Base-by-base conservation (phyloP, 768 basidiomycete genomes). In the Trametes cubensis region DNA sequence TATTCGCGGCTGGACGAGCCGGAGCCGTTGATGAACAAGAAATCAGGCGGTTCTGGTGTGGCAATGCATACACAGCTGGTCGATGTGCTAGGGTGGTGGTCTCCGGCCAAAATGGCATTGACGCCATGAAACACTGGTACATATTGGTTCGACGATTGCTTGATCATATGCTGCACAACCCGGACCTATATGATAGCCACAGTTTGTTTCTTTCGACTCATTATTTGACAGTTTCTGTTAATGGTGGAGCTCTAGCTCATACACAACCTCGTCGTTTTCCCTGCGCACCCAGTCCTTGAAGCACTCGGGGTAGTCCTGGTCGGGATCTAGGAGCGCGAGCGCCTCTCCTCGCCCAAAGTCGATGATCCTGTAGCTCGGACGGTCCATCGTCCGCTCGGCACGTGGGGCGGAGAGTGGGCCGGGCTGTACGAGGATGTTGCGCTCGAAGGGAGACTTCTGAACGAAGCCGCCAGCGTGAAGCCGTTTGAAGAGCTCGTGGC, bases 321-420 rank as follows among this genome's bases (percentile, higher is more conserved):
- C 50, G 18, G 18, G n/a, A 39, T 46, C n/a, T 23, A 48, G 40
- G 25, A 39, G 34, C 48, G 47, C 46, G 21, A 30, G 18, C 23
- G 61, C 55, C 47, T 47, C 23, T 10, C 62, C 69, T 6, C 82
- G 74, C 14, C 83, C 83, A 41, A 83, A 82, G 66, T 84, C 83
- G 53, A 84, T 82, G 61, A 84, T 50, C 17, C 83, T 75, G 63
- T 81, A 84, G 48, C 74, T 76, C 5, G 77, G 76, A 2, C 63
- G 49, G 7, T 62, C 18, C 30, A 66, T 8, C 6, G 74, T 72
- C 10, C 78, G 75, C 46, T 66, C 41, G 2, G 14, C 28, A 2
- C 70, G 73, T 1, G 73, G 72, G 20, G 65, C 67, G 6, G 74
- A 75, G 47, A 80, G 72, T 20, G 77, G 78, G 0, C 81, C 81